These are phyloP conservation scores for Herpetomonas tarakana DNA, from an alignment of 208 protist species.

Conservation along the genomic window DNA sequence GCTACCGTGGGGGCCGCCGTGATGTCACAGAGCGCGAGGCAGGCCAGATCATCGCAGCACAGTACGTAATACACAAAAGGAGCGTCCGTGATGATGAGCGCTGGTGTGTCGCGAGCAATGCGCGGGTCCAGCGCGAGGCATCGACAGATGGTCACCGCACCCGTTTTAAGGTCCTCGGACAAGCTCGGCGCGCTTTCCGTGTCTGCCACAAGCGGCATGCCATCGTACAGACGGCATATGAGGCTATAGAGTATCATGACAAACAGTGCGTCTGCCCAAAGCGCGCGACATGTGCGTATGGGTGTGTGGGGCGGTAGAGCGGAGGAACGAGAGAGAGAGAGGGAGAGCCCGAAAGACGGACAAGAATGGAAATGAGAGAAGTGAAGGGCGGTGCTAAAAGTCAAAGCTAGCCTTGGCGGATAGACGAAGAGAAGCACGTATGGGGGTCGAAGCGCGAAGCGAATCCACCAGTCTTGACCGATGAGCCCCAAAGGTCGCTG, in stretches of 20 bases:
- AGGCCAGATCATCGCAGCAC: constrained; percentile 18
- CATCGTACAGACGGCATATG: constrained; percentile 31
- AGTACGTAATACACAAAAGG: constrained; percentile 28
- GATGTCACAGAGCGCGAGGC: constrained; percentile 29
- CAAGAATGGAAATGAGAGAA: too few relatives aligned
- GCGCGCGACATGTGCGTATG: too few relatives aligned
- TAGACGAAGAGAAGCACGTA: too few relatives aligned
- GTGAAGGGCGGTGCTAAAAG: too few relatives aligned
- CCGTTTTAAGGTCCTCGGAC: constrained; percentile 24
- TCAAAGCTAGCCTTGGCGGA: too few relatives aligned
- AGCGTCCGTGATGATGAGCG: constrained; percentile 18
- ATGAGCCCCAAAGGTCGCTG: too few relatives aligned
- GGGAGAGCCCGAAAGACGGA: background rate
- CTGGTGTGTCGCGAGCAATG: constrained; percentile 5
- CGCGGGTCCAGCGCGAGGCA: constrained; percentile 17
- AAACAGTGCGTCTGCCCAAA: too few relatives aligned
- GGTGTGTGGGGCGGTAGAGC: background rate
- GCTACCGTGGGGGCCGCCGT: constrained; percentile 11
- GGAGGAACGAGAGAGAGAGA: background rate
- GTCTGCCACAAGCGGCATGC: constrained; percentile 29
- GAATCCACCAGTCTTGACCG: too few relatives aligned
- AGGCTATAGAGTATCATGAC: constrained; percentile 41
- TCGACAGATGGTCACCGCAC: constrained; percentile 22
- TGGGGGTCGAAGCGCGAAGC: too few relatives aligned
- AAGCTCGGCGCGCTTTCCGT: constrained; percentile 17